These are phyloP conservation scores for Balakata baccata DNA, from an alignment of 345 rosid species.

Conservation along the genomic window DNA sequence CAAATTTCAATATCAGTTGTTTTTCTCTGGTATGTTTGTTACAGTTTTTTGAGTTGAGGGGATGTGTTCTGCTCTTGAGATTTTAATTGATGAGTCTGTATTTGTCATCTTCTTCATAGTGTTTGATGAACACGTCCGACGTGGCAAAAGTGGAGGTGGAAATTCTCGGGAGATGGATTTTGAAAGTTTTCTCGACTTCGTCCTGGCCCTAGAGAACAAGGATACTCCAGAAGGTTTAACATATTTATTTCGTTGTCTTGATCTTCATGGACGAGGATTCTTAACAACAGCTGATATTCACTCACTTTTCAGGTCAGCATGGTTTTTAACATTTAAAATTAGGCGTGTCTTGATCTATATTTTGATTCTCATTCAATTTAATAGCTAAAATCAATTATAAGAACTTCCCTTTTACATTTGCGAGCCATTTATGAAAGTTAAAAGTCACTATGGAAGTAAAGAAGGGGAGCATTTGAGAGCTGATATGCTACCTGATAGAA, in stretches of 20 bases:
- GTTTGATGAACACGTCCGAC: constrained; percentile 93
- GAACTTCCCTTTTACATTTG: neutral
- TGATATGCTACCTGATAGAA: constrained; percentile 88
- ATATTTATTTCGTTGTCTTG: constrained; percentile 87
- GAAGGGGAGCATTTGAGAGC: constrained; percentile 83
- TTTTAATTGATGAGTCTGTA: neutral
- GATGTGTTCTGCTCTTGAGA: neutral
- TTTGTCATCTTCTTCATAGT: constrained; percentile 40
- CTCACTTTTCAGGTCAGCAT: constrained; percentile 83
- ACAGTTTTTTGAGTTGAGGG: neutral
- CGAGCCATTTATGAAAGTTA: neutral
- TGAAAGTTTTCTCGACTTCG: constrained; percentile 88
- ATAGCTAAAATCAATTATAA: neutral
- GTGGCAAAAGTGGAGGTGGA: constrained; percentile 61
- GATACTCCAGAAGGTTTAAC: constrained; percentile 97
- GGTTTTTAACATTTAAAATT: neutral
- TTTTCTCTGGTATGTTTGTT: neutral
- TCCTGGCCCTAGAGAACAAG: constrained; percentile 92
- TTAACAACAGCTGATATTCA: constrained; percentile 97
- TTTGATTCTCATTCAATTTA: neutral
- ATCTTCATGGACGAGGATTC: constrained; percentile 84
- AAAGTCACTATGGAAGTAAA: constrained; percentile 60
- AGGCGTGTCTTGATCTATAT: neutral
- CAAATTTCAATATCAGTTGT: neutral
- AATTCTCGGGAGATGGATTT: constrained; percentile 94